These are phyloP conservation scores for Arthrobotrys sphaeroides DNA, from an alignment of 2,329 filamentous ascomycete genomes.

Conservation along the genomic window DNA sequence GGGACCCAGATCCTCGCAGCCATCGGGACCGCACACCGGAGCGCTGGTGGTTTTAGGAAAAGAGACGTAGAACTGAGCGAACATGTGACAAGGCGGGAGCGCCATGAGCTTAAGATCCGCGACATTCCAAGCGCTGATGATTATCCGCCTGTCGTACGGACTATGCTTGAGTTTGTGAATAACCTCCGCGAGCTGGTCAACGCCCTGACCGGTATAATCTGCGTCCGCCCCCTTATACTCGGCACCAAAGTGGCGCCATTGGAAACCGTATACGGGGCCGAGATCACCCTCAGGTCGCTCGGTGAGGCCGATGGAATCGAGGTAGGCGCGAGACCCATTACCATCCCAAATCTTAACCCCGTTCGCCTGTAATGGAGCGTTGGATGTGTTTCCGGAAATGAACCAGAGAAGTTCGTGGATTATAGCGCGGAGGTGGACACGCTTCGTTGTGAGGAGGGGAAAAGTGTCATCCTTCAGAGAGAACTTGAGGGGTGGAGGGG, in stretches of 20 bases:
- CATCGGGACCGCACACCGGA: conserved; percentile 57
- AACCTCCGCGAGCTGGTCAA: conserved; percentile 93
- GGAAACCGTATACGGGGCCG: conserved; percentile 96
- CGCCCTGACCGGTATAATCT: conserved; percentile 87
- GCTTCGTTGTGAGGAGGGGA: conserved; percentile 95
- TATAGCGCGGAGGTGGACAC: conserved; percentile 90
- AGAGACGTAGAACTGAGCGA: conserved; percentile 93
- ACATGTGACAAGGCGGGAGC: conserved; percentile 94
- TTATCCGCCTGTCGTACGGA: conserved; percentile 89
- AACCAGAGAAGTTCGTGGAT: conserved; percentile 97
- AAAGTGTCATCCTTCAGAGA: conserved; percentile 80
- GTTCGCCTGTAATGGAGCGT: conserved; percentile 75
- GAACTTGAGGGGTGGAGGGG: conserved; percentile 86
- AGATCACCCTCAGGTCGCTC: conserved; percentile 88
- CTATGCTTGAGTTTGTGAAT: conserved; percentile 82
- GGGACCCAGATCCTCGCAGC: conserved; percentile 54
- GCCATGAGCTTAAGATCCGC: conserved; percentile 87
- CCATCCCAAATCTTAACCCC: conserved; percentile 99
- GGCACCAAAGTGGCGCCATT: conserved; percentile 98
- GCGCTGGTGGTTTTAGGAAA: conserved; percentile 64
- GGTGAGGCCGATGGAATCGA: conserved; percentile 82
- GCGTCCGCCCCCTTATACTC: conserved; percentile 80
- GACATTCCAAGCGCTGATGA: conserved; percentile 94
- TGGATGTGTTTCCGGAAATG: conserved; percentile 83
- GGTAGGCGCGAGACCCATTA: conserved; percentile 88